Conservation (phyloP, 164 flowering plant species). For the Magnolia officinalis region DNA sequence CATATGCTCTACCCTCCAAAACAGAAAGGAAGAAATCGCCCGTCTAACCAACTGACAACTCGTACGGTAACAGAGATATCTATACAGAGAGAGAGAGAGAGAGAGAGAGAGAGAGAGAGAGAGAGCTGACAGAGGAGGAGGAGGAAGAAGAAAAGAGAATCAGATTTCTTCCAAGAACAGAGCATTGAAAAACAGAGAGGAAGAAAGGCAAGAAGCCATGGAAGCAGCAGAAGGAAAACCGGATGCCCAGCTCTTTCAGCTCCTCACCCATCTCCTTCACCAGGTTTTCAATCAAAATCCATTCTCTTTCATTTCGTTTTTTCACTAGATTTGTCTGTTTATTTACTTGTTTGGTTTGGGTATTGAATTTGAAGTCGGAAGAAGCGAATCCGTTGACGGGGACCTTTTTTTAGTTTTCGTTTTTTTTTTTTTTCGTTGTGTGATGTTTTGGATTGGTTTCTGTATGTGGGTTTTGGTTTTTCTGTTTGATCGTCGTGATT, state of each 20-base stretch:
- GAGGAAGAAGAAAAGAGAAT: not conserved
- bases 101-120: not conserved
- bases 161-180: not conserved
- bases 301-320: not conserved
- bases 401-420: not conserved
- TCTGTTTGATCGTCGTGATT: not conserved
- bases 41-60: not conserved
- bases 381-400: not conserved
- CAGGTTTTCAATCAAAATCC: constrained; percentile 29
- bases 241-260: constrained; percentile 65
- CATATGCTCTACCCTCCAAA: too few relatives aligned
- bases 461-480: not conserved
- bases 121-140: not conserved
- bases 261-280: constrained; percentile 62
- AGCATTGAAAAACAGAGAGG: not conserved
- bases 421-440: not conserved
- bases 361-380: not conserved
- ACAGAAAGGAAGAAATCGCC: not conserved
- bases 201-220: constrained; percentile 1
- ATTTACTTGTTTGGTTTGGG: not conserved
- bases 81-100: not conserved
- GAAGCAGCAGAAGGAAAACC: constrained; percentile 35
- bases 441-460: not conserved
- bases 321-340: not conserved
- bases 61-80: not conserved